phyloP scores from a whole-genome alignment of 2,329 filamentous ascomycete genomes.

The Ascochyta lentis region DNA sequence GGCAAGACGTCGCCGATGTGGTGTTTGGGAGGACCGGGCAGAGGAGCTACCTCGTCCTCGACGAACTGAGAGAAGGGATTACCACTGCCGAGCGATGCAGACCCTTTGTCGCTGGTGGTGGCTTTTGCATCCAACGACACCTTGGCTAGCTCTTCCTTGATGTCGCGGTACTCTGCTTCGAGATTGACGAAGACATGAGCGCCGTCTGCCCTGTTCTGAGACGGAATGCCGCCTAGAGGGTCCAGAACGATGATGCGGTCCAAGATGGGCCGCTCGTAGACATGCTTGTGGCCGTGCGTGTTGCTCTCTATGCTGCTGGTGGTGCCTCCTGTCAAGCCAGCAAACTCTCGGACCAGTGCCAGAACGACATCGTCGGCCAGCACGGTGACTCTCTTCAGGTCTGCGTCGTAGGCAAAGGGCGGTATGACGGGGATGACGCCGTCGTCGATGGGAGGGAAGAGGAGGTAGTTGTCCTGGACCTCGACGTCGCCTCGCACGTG shows the following conservation, averaged over 20 bases:
- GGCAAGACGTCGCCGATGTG: constrained; percentile 23
- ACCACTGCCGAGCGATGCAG: constrained; percentile 37
- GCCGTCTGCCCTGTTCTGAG: constrained; percentile 62
- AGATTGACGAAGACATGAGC: constrained; percentile 91
- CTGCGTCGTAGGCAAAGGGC: constrained; percentile 65
- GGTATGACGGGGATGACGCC: constrained; percentile 76
- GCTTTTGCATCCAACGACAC: constrained; percentile 23
- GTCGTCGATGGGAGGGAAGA: constrained; percentile 70
- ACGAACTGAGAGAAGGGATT: constrained; percentile 56
- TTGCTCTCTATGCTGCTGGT: constrained; percentile 15
- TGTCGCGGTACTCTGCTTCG: constrained; percentile 81
- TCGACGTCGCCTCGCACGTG: constrained; percentile 47
- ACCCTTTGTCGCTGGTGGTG: constrained; percentile 8
- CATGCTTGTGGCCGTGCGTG: constrained; percentile 13
- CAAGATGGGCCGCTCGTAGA: constrained; percentile 56
- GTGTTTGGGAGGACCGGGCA: constrained; percentile 22
- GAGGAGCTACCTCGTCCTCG: constrained; percentile 33
- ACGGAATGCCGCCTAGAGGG: constrained; percentile 83
- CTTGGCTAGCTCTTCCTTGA: constrained; percentile 66
- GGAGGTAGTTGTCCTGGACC: constrained; percentile 55
- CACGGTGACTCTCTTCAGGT: constrained; percentile 53
- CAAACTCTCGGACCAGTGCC: constrained; percentile 77
- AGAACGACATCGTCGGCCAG: constrained; percentile 71
- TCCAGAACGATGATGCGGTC: constrained; percentile 92
- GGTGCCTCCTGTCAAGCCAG: constrained; percentile 62